Base-by-base conservation (phyloP, 768 basidiomycete species). In the Mrakia gelida region DNA sequence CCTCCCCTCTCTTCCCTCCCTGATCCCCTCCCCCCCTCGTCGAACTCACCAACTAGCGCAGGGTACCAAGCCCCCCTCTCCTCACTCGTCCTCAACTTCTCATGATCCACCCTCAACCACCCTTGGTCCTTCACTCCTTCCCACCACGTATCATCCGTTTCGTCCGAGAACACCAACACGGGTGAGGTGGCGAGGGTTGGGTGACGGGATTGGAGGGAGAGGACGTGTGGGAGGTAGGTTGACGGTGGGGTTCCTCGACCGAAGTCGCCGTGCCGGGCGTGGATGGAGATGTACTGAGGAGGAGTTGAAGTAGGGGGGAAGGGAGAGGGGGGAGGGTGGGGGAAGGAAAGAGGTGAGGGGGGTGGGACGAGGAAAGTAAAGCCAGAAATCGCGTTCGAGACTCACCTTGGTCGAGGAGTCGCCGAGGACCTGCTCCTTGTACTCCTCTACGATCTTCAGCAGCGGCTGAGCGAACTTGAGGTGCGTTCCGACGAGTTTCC, bases 191-290 rank as follows among this genome's bases (percentile, higher is more conserved):
- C 16, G n/a, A 65, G 34, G 5, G n/a, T 10, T 26, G 75, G 30
- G 49, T 67, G 62, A 15, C 30, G 28, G 23, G 23, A 21, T 3
- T 38, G 43, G 30, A 75, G 38, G 30, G 43, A 6, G 18, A 13
- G 8, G 43, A 75, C 75, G 63, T 63, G 28, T 9, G 75, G 32
- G 16, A 68, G 18, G 65, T 75, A 75, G 30, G 45, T 52, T 45
- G 75, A 49, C 1, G 41, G 34, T 1, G 63, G 43, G n/a, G 75
- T 52, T 1, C 75, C 62, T 30, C 16, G 16, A 45, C 62, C 45
- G 75, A 62, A 49, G 23, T 75, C 75, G 16, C 75, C 75, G 75
- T 75, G 75, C 5, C 75, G 43, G 18, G 75, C 75, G 45, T 75
- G 61, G 21, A 45, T 28, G 15, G 62, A 28, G 49, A 49, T 56